Conservation (phyloP, 495 filamentous ascomycete species). For the Trichocladium antarcticum region DNA sequence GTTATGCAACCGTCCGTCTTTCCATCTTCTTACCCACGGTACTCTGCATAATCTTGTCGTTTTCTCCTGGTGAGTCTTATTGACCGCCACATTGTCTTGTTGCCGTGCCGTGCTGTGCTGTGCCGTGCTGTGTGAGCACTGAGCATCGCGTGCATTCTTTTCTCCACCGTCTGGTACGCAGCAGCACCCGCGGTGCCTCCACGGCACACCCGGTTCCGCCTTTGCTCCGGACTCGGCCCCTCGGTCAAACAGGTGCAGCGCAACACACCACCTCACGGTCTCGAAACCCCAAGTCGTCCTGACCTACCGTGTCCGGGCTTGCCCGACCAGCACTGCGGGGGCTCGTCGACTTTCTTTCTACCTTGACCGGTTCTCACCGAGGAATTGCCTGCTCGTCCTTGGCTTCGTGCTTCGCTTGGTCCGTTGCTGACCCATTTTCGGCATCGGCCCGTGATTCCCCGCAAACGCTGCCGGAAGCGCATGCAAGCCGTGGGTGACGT, state of each 20-base stretch:
- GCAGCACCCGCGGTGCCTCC: too few species aligned
- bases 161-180: neutral
- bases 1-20: too few species aligned
- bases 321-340: neutral
- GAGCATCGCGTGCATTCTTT: neutral
- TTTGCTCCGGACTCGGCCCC: slow-evolving; percentile 7
- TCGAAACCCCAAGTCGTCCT: too few species aligned
- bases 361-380: slow-evolving; percentile 7
- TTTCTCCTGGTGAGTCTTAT: too few species aligned
- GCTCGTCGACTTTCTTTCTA: neutral
- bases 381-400: slow-evolving; percentile 2
- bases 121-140: too few species aligned
- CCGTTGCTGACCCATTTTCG: slow-evolving; percentile 1
- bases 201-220: neutral
- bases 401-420: neutral
- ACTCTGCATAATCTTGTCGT: too few species aligned
- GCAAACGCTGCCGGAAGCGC: neutral
- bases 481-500: neutral
- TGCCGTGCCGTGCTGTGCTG: too few species aligned
- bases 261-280: neutral
- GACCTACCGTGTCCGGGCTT: neutral
- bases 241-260: neutral
- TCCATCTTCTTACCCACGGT: too few species aligned
- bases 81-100: too few species aligned
- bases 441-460: slow-evolving; percentile 9